Base-by-base conservation (phyloP, 2,329 filamentous ascomycete species). In the Penicillium hesseltinei region DNA sequence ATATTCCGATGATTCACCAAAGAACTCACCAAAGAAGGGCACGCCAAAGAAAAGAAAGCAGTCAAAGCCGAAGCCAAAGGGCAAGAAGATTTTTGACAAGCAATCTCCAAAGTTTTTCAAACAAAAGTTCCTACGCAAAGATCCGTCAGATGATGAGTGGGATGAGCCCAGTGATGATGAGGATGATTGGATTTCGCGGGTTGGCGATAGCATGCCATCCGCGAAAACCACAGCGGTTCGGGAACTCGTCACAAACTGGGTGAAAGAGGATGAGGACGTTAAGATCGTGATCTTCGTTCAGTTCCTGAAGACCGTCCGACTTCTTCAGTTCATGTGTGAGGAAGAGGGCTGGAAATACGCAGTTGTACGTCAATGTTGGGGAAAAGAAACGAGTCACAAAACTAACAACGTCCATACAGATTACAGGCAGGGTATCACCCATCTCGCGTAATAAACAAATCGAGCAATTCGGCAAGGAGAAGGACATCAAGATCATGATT, bases 241-340 rank as follows among this genome's bases (percentile, higher is more conserved):
- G 11, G 25, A 17, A 2, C 36, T 40, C 4, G 19, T 40, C n/a
- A 3, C 36, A 21, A 17, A 31, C 2, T 50, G 48, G 48, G 5
- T 40, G 13, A 27, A 40, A 40, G 74, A 81, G 13, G 77, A 80
- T 4, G 73, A 75, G 0, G 51, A 73, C 0, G 77, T 78, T 40
- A 88, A 88, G 69, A 79, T 86, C 45, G 83, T 83, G 56, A 71
- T 88, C 45, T 88, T 86, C 61, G 83, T 81, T 0, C 83, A 88
- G 62, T 88, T 84, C 58, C 69, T 82, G 2, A 71, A 77, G 3
- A 80, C 86, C 63, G 76, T 84, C 6, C 66, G 74, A 0, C 81
- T 87, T 19, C 63, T 88, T 2, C 68, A 62, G 0, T 75, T 72
- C 1, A 74, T 87, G 39, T 87, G 82, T 65, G 31, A 73, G 0